phyloP scores from a whole-genome alignment of 75 land plant genomes.

The Ceratopteris richardii region DNA sequence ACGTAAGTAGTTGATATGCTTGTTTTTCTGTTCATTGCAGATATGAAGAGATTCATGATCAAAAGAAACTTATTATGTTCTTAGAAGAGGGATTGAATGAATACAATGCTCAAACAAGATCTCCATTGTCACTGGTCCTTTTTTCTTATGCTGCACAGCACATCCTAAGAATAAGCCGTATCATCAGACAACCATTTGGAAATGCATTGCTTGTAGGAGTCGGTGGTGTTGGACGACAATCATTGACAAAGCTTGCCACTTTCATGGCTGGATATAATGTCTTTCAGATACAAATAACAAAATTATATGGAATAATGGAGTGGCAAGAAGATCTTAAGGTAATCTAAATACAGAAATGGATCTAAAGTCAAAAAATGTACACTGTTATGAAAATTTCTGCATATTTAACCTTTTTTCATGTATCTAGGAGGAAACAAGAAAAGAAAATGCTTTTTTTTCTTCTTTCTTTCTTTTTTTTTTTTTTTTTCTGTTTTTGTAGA shows the following conservation, averaged over 20 bases:
- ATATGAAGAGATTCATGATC: slow-evolving; percentile 31
- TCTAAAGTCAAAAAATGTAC: too few species aligned
- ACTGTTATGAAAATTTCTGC: too few species aligned
- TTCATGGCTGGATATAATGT: slow-evolving; percentile 31
- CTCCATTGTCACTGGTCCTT: slow-evolving; percentile 21
- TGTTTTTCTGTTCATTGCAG: too few species aligned
- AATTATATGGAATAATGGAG: slow-evolving; percentile 26
- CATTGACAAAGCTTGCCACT: slow-evolving; percentile 29
- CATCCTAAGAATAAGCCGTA: slow-evolving; percentile 33
- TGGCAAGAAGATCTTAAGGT: slow-evolving; percentile 41
- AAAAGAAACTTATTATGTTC: slow-evolving; percentile 21
- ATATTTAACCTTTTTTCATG: too few species aligned
- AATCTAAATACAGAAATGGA: neutral
- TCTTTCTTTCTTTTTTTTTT: too few species aligned
- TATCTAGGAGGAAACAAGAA: too few species aligned
- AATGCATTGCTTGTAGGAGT: slow-evolving; percentile 37
- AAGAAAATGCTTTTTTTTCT: too few species aligned
- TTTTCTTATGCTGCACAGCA: slow-evolving; percentile 38
- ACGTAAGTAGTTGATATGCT: too few species aligned
- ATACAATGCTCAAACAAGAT: slow-evolving; percentile 34
- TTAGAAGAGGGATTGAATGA: slow-evolving; percentile 25
- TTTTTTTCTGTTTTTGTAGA: too few species aligned
- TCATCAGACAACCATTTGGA: slow-evolving; percentile 33
- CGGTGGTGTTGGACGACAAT: slow-evolving; percentile 36
- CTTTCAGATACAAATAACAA: slow-evolving; percentile 33